These are phyloP conservation scores for Delonix regia DNA, from an alignment of 306 rosid species.

Conservation along the genomic window DNA sequence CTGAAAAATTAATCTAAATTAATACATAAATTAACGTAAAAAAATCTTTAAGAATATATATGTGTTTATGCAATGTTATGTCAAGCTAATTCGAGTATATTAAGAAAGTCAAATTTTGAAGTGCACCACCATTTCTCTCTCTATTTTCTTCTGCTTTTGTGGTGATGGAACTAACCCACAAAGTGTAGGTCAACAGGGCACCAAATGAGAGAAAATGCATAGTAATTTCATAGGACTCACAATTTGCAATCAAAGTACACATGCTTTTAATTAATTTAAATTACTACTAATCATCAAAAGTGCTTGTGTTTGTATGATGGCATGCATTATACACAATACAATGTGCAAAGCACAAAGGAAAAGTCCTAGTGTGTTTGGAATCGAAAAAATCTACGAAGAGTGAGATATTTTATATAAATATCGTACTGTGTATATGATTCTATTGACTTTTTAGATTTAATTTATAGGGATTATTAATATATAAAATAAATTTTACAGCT, in stretches of 20 bases:
- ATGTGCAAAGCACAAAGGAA: not conserved
- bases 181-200: slow-evolving; percentile 8
- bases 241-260: slow-evolving; percentile 21
- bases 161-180: slow-evolving; percentile 36
- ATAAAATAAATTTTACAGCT: too few relatives aligned
- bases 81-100: not conserved
- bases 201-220: not conserved
- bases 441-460: too few relatives aligned
- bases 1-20: not conserved
- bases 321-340: not conserved
- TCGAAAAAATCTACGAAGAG: not conserved
- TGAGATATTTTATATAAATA: not conserved
- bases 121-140: slow-evolving; percentile 7
- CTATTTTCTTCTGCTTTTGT: not conserved
- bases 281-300: not conserved
- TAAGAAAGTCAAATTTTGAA: not conserved
- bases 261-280: slow-evolving; percentile 13
- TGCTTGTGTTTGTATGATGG: not conserved
- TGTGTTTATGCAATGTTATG: not conserved
- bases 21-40: too few relatives aligned
- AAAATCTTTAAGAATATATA: too few relatives aligned
- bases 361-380: too few relatives aligned
- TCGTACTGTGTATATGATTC: too few relatives aligned
- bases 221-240: slow-evolving; percentile 17
- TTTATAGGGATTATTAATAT: too few relatives aligned